Conservation (phyloP, 768 basidiomycete species). For the Glaciozyma antarctica region DNA sequence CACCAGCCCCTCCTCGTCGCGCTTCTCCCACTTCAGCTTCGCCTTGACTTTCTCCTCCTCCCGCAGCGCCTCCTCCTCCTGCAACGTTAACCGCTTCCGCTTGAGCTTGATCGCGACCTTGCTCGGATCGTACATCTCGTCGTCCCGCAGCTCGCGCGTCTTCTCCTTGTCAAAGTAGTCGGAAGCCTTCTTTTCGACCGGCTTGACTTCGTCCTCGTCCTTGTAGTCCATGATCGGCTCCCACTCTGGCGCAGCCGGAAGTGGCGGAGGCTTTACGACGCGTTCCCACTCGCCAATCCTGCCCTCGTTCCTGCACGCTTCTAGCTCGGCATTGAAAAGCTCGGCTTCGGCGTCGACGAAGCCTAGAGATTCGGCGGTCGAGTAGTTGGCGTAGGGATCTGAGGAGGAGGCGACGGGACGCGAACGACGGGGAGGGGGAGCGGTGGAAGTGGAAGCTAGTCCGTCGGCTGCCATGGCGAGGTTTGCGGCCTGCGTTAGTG, state of each 20-base stretch:
- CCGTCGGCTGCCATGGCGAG: conserved; percentile 48
- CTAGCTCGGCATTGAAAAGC: conserved; percentile 38
- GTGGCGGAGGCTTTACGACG: conserved; percentile 10
- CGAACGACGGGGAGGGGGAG: conserved; percentile 43
- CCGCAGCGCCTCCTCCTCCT: conserved; percentile 17
- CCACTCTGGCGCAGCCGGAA: neutral
- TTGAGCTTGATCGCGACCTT: conserved; percentile 26
- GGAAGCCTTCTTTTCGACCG: neutral
- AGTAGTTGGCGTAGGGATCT: conserved; percentile 62
- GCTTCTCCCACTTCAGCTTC: neutral
- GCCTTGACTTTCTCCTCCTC: neutral
- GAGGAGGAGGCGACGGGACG: conserved; percentile 17
- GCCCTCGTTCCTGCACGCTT: conserved; percentile 37
- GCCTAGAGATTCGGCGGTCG: conserved; percentile 75
- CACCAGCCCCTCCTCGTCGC: neutral
- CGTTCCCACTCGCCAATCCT: conserved; percentile 26
- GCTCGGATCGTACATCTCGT: conserved; percentile 13
- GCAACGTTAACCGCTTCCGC: conserved; percentile 23
- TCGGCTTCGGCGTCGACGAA: conserved; percentile 62
- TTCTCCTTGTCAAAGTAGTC: conserved; percentile 16
- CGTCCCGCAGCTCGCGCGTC: conserved; percentile 1
- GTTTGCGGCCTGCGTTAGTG: conserved; percentile 54
- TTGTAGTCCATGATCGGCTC: conserved; percentile 2
- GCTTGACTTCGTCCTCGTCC: neutral
- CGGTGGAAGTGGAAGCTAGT: conserved; percentile 40